phyloP scores from a whole-genome alignment of 306 rosid genomes.

The Medicago ruthenica region DNA sequence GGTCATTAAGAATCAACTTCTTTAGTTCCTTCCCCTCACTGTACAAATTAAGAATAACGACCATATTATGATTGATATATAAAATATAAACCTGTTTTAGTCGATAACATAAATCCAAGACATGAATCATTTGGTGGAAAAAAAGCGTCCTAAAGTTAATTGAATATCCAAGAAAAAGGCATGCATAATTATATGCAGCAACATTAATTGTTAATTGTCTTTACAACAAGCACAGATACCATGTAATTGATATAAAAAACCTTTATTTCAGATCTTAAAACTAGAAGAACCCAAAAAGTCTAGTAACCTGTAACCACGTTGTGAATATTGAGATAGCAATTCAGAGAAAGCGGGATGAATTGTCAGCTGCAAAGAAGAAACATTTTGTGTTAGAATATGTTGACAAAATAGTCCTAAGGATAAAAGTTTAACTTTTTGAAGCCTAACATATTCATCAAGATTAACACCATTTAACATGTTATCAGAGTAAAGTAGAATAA shows the following conservation, averaged over 20 bases:
- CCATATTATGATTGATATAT: constrained; percentile 20
- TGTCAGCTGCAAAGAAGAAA: constrained; percentile 71
- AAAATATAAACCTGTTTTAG: constrained; percentile 22
- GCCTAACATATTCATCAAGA: constrained; percentile 20
- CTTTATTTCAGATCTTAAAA: constrained; percentile 2
- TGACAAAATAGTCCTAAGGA: constrained; percentile 23
- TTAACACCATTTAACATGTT: constrained; percentile 22
- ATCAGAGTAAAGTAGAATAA: constrained; percentile 25
- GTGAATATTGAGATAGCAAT: constrained; percentile 74
- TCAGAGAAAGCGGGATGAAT: constrained; percentile 83
- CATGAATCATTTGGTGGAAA: constrained; percentile 2
- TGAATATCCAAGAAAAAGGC: constrained; percentile 32
- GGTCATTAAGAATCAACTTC: constrained; percentile 82
- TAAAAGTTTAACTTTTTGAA: constrained; percentile 25
- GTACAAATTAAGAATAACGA: constrained; percentile 40
- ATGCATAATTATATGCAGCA: constrained; percentile 24
- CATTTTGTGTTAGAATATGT: constrained; percentile 34
- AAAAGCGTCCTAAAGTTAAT: constrained; percentile 24
- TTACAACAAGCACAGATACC: constrained; percentile 22
- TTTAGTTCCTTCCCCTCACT: constrained; percentile 83
- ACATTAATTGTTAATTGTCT: constrained; percentile 4
- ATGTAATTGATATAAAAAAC: constrained; percentile 22
- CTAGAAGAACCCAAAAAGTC: constrained; percentile 31
- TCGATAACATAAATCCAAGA: constrained; percentile 27
- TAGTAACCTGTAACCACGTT: constrained; percentile 81